Evolutionary conservation across 2,329 filamentous ascomycete genomes (phyloP).

Genomic region (Phialophora verrucosa): DNA sequence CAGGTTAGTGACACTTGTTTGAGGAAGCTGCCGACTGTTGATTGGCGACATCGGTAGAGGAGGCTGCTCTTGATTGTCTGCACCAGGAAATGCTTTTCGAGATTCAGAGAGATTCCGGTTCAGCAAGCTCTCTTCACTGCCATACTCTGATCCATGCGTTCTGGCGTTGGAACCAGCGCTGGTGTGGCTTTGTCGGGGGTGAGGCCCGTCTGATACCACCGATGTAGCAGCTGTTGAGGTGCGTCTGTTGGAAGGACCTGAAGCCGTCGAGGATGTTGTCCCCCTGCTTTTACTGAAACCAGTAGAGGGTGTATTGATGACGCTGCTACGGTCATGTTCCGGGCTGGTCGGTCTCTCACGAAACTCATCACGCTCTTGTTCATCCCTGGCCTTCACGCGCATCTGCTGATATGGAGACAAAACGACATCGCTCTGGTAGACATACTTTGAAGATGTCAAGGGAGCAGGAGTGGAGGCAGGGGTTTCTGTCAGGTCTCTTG

Average conservation of each 20-base stretch:
- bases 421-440: constrained; percentile 88
- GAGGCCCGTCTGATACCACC: constrained; percentile 71
- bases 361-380: constrained; percentile 48
- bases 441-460: constrained; percentile 59
- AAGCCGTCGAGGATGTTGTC: constrained; percentile 83
- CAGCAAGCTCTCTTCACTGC: constrained; percentile 29
- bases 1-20: constrained; percentile 70
- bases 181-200: constrained; percentile 40
- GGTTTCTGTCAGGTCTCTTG: constrained; percentile 25
- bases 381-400: constrained; percentile 60
- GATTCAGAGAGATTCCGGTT: constrained; percentile 31
- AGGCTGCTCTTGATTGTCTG: constrained; percentile 28
- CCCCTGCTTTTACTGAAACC: constrained; percentile 78
- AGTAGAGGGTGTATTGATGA: constrained; percentile 55
- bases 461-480: constrained; percentile 42
- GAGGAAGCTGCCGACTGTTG: constrained; percentile 39
- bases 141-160: constrained; percentile 24
- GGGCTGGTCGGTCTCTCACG: constrained; percentile 48
- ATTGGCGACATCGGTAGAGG: constrained; percentile 36
- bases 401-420: constrained; percentile 83
- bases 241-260: constrained; percentile 70
- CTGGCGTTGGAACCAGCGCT: constrained; percentile 28
- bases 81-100: constrained; percentile 20
- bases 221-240: constrained; percentile 90
- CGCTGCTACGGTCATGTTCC: constrained; percentile 29